A percentile compares a stretch with the other conserved stretches of the same genome.
Evolutionary conservation across 495 filamentous ascomycete genomes (phyloP).

Genomic region (Trypethelium eluteriae): DNA sequence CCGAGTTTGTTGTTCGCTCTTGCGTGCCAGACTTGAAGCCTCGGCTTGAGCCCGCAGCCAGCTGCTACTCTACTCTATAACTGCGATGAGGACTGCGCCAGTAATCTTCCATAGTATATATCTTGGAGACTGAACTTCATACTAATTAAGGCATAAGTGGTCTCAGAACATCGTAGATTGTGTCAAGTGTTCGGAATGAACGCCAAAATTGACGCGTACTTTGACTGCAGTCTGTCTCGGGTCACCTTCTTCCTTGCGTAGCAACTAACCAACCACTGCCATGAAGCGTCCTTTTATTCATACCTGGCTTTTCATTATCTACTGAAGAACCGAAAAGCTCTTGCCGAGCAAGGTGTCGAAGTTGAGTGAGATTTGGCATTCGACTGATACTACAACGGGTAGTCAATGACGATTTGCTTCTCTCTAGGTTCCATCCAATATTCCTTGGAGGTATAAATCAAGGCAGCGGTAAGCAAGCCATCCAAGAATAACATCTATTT

Average conservation of each 20-base stretch:
- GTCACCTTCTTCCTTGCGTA: not conserved
- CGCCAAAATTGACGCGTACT: conserved; percentile 54
- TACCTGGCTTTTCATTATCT: conserved; percentile 2
- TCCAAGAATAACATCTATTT: not conserved
- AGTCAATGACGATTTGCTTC: not conserved
- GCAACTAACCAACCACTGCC: not conserved
- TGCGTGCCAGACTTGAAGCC: no score
- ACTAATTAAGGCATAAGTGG: not conserved
- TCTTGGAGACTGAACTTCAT: conserved; percentile 7
- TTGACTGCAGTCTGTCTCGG: conserved; percentile 46
- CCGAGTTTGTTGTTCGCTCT: no score
- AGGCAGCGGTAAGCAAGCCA: conserved; percentile 44
- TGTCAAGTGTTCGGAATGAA: conserved; percentile 37
- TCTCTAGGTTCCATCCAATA: conserved; percentile 54
- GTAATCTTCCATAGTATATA: not conserved
- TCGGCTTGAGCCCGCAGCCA: no score
- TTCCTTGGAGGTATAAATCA: conserved; percentile 68
- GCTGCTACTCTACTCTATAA: no score
- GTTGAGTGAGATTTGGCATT: conserved; percentile 46
- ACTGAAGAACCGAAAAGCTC: not conserved
- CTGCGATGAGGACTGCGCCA: no score
- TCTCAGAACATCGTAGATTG: not conserved
- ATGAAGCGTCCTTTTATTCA: conserved; percentile 36
- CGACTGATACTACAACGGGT: conserved; percentile 4
- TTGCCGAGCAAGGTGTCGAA: conserved; percentile 44